Evolutionary conservation across 495 filamentous ascomycete species (phyloP), one percentile per base, ranked within the genome.

Genomic region (Podospora tetraspora): DNA sequence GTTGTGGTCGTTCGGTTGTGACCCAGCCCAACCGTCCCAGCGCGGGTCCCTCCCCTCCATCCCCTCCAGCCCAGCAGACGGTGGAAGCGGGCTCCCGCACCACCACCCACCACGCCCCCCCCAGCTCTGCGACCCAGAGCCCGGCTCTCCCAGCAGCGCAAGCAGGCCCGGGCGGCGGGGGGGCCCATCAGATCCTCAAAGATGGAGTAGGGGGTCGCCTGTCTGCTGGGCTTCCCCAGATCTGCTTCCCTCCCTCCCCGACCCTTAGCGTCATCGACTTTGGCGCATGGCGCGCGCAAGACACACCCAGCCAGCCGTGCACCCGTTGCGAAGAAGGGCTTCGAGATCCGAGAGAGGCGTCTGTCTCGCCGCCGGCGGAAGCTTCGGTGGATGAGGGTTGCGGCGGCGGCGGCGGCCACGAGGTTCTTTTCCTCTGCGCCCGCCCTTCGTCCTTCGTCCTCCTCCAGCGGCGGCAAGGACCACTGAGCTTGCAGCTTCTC

Each of bases 181-280:
- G 27, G 32, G 5, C 43, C 43, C 43, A 52, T 52, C 16, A 52
- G 43, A 52, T 52, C 43, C 43, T 52, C 43, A 52, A 8, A 52
- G 43, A 52, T 52, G 43, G 43, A 52, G 43, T n/a, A 52, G 59
- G 29, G 57, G 24, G 29, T 61, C 57, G 34, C 64, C 64, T 66
- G 65, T 61, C 65, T 66, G 65, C 25, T 66, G 65, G 64, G 57
- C 57, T 66, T 66, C 65, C 65, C 65, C 65, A 66, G 65, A 66
- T 66, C 65, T 66, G 65, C 65, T 52, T 61, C 34, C 19, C 57
- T 52, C 65, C 65, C 43, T 66, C 65, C 65, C 37, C 65, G 22
- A 52, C 24, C 65, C 57, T 66, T 52, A 61, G 61, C 57, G 43
- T 52, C 65, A 66, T 66, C 65, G 57, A 66, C 57, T 61, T 52